phyloP scores from a whole-genome alignment of 371 early-diverging fungal genomes.

The Mortierella sp. region DNA sequence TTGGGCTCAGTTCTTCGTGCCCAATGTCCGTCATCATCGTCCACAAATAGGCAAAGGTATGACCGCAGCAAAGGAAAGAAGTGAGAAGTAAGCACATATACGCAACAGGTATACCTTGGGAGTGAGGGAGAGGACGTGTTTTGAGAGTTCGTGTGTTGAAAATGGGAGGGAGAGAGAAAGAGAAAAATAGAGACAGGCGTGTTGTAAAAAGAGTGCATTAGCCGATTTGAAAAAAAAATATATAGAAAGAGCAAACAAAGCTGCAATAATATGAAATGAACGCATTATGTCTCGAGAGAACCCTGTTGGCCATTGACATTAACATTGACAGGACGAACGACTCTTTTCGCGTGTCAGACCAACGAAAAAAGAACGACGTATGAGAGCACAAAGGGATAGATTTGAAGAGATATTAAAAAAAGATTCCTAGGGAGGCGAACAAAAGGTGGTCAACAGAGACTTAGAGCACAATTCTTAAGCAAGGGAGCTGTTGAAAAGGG shows the following conservation, averaged over 20 bases:
- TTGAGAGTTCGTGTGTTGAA: background rate
- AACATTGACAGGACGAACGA: background rate
- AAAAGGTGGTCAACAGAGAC: background rate
- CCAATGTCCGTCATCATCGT: background rate
- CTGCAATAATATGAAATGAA: too few relatives aligned
- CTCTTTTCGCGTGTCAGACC: background rate
- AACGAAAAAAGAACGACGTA: background rate
- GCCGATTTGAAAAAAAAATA: slow-evolving; percentile 3
- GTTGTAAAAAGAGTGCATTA: background rate
- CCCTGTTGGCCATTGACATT: background rate
- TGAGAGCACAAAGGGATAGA: background rate
- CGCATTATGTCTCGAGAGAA: background rate
- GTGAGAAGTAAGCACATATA: background rate
- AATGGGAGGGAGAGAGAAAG: background rate
- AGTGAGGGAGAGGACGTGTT: background rate
- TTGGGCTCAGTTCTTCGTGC: background rate
- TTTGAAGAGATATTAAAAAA: background rate
- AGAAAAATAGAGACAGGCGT: background rate
- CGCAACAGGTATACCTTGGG: background rate
- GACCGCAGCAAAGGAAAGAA: background rate
- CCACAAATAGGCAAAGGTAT: background rate
- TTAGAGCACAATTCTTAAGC: background rate
- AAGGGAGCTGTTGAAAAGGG: background rate
- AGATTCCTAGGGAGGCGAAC: background rate
- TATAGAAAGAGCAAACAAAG: background rate